Conservation (phyloP, 495 filamentous ascomycete genomes). For the Neurospora africana region DNA sequence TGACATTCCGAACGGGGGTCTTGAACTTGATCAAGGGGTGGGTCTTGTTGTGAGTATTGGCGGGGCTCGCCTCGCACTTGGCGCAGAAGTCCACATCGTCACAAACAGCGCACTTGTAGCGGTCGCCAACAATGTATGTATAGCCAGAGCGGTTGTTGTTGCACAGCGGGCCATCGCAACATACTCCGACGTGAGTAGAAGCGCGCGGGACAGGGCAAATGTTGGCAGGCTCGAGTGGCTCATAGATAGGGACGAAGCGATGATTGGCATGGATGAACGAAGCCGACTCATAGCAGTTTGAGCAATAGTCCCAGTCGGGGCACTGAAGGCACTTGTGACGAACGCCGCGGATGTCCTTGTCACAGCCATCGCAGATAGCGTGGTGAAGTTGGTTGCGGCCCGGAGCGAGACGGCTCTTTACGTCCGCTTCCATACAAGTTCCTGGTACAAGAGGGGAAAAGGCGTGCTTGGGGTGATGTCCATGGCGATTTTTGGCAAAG, state of each 20-base stretch:
- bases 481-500: constrained; percentile 65
- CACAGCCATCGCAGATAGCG: constrained; percentile 91
- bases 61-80: constrained; percentile 79
- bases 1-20: constrained; percentile 81
- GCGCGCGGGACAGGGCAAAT: constrained; percentile 19
- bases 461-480: constrained; percentile 82
- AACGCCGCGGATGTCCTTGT: constrained; percentile 77
- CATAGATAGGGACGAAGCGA: constrained; percentile 83
- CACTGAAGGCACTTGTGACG: constrained; percentile 97
- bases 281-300: constrained; percentile 58
- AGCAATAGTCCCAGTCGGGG: constrained; percentile 96
- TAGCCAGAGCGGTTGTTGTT: constrained; percentile 11
- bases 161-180: constrained; percentile 93
- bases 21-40: constrained; percentile 97
- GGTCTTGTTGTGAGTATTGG: constrained; percentile 79
- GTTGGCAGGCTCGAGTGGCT: constrained; percentile 49
- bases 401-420: constrained; percentile 57
- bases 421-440: constrained; percentile 41
- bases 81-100: constrained; percentile 94
- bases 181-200: constrained; percentile 66
- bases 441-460: constrained; percentile 57
- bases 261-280: constrained; percentile 65
- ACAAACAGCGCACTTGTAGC: constrained; percentile 97
- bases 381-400: constrained; percentile 75
- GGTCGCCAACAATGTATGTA: constrained; percentile 68